Evolutionary conservation across 768 basidiomycete species (phyloP), one percentile per base, ranked within the genome.

Genomic region (Boletus eberwhitei): DNA sequence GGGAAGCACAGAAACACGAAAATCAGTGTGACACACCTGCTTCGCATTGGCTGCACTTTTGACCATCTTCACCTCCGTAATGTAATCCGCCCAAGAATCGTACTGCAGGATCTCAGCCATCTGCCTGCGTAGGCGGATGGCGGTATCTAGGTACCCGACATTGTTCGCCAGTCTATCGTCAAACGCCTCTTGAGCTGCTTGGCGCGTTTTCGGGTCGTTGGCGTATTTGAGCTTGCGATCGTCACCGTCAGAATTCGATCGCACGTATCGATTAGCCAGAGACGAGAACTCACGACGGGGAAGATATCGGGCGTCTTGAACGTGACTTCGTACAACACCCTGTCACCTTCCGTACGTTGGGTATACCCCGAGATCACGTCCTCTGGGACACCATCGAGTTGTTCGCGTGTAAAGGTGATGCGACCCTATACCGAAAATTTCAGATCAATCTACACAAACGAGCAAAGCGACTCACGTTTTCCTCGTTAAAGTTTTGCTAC

Each of bases 401-500:
- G 87, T 58, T 88, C 83, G 29, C 71, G 72, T 0, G 86, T 88
- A 63, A 91, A 90, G 5, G 77, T 73, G 44, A 90, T 74, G 26
- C 73, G 69, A 22, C 79, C 83, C 88, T 91, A 51, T 19, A 41
- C 0, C 19, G 9, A 44, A 16, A 64, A n/a, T 52, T n/a, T 38
- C 43, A 21, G 52, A 46, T 38, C 40, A 16, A 48, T 42, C 44
- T 31, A 34, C 19, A 14, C 9, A 9, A 1, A 24, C 7, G 13
- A 34, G 12, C 6, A 12, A 29, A 31, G 9, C 21, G 13, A 61
- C 76, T 47, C 59, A 88, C 90, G 40, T 86, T 85, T 66, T 94
- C 92, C 70, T 95, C 91, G 62, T 93, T 93, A 74, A 87, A 91
- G 73, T 92, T 90, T 85, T 88, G 90, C 86, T 89, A 54, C 11